phyloP scores from a whole-genome alignment of 345 rosid species.

The Brassica nigra region DNA sequence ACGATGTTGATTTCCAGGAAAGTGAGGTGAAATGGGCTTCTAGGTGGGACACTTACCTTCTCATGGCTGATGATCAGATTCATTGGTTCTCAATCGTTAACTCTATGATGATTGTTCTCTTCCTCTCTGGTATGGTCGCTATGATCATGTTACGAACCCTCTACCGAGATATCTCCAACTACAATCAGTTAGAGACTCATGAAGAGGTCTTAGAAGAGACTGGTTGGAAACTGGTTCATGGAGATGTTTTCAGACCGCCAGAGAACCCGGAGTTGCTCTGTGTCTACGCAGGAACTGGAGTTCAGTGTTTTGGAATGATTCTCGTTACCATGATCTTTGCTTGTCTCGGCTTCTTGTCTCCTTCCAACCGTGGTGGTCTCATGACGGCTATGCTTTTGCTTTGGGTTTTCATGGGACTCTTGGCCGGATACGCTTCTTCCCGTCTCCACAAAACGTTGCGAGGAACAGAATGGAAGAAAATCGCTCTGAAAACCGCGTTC shows the following conservation, averaged over 20 bases:
- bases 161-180: slow-evolving; percentile 86
- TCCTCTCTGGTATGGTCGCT: slow-evolving; percentile 98
- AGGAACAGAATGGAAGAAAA: slow-evolving; percentile 90
- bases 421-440: slow-evolving; percentile 77
- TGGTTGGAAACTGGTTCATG: slow-evolving; percentile 93
- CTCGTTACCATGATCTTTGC: slow-evolving; percentile 92
- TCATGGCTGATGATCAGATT: slow-evolving; percentile 93
- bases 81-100: slow-evolving; percentile 96
- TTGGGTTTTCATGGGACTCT: slow-evolving; percentile 93
- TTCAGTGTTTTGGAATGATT: slow-evolving; percentile 86
- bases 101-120: slow-evolving; percentile 91
- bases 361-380: slow-evolving; percentile 87
- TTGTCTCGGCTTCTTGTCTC: slow-evolving; percentile 85
- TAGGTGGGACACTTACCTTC: slow-evolving; percentile 92
- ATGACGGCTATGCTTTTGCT: slow-evolving; percentile 90
- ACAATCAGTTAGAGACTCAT: slow-evolving; percentile 92
- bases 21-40: slow-evolving; percentile 96
- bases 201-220: slow-evolving; percentile 96
- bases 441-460: slow-evolving; percentile 80
- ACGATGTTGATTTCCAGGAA: slow-evolving; percentile 84
- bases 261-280: slow-evolving; percentile 71
- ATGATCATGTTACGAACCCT: slow-evolving; percentile 96
- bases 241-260: slow-evolving; percentile 92
- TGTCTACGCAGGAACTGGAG: slow-evolving; percentile 87
- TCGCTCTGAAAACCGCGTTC: slow-evolving; percentile 69